Evolutionary conservation across 208 protist genomes (phyloP).

Genomic region (Crithidia bombi): DNA sequence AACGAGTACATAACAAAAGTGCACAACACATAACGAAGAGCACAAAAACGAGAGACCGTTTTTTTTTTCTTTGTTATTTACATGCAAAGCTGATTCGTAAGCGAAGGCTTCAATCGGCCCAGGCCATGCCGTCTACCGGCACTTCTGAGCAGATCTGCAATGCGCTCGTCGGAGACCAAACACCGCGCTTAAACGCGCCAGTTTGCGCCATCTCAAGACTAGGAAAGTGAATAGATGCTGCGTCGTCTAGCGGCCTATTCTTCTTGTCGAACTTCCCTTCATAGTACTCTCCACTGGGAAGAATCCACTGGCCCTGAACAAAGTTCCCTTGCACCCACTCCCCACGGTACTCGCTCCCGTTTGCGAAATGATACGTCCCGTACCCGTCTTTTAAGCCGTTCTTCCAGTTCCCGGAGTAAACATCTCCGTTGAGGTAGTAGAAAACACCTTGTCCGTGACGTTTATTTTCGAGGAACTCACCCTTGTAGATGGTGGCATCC

Average conservation of each 20-base stretch:
- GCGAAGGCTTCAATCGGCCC: constrained; percentile 24
- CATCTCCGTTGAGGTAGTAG: constrained; percentile 92
- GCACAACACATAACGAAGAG: neutral
- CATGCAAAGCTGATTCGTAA: no score
- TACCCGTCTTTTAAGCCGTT: constrained; percentile 83
- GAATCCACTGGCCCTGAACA: constrained; percentile 88
- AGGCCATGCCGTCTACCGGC: constrained; percentile 36
- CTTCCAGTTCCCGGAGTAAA: constrained; percentile 90
- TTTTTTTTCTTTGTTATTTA: no score
- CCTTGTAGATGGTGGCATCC: constrained; percentile 89
- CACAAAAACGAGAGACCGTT: neutral
- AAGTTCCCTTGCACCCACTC: constrained; percentile 81
- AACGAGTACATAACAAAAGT: neutral
- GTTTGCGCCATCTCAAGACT: constrained; percentile 69
- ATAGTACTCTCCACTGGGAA: constrained; percentile 86
- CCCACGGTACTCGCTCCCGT: constrained; percentile 84
- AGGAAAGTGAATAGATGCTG: constrained; percentile 80
- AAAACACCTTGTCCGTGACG: constrained; percentile 90
- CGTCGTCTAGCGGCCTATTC: constrained; percentile 78
- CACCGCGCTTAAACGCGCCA: constrained; percentile 73
- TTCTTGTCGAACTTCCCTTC: constrained; percentile 91
- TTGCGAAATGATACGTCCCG: constrained; percentile 89
- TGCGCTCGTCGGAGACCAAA: constrained; percentile 74
- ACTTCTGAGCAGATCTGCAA: constrained; percentile 69
- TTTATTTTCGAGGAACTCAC: constrained; percentile 91